These are phyloP conservation scores for Aspergillus incahuasiensis DNA, from an alignment of 495 filamentous ascomycete genomes.

Conservation along the genomic window DNA sequence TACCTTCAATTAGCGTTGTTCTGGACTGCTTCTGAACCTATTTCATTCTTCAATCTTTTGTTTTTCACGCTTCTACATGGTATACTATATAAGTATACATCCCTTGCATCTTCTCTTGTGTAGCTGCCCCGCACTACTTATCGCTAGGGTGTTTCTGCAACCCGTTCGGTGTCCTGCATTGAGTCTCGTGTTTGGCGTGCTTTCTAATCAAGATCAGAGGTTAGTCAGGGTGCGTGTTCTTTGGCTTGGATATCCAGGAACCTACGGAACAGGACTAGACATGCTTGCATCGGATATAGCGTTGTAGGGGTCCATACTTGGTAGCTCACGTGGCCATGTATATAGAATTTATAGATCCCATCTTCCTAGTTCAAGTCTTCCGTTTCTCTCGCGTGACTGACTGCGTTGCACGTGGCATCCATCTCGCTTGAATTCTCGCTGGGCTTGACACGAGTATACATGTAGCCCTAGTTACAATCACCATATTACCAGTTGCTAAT, in stretches of 20 bases:
- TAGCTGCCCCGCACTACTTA: background rate
- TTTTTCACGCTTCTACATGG: background rate
- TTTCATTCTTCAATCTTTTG: background rate
- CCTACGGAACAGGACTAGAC: background rate
- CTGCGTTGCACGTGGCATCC: no score
- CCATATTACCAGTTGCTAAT: no score
- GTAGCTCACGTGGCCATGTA: background rate
- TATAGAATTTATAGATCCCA: slow-evolving; percentile 1
- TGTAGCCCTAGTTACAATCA: no score
- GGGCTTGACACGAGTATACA: background rate
- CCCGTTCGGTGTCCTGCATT: background rate
- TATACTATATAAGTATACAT: background rate
- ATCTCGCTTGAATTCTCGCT: background rate
- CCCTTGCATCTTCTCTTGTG: background rate
- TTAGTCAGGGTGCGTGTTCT: background rate
- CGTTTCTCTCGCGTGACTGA: no score
- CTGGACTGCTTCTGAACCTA: no score
- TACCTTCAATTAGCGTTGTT: background rate
- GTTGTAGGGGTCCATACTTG: background rate
- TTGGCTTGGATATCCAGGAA: background rate
- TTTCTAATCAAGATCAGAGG: background rate
- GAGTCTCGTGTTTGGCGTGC: background rate
- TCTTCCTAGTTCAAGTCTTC: no score
- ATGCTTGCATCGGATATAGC: background rate
- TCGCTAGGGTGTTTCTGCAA: background rate